These are phyloP conservation scores for Lolium perenne DNA, from an alignment of 176 grass and related monocot genomes.

Conservation along the genomic window DNA sequence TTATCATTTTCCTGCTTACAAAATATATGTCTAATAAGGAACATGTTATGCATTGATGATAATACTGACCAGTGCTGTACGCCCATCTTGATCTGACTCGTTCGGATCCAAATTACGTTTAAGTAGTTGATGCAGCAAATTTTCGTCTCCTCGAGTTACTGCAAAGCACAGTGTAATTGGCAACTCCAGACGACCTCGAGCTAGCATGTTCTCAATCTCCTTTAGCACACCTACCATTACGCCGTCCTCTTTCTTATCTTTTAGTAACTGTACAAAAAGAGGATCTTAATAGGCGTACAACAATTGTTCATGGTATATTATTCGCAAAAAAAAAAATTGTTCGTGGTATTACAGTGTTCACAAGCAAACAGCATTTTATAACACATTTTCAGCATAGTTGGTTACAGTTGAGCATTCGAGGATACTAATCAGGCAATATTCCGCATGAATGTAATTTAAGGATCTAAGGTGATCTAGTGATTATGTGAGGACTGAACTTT, in stretches of 20 bases:
- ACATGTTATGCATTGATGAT: not conserved
- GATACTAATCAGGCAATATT: not conserved
- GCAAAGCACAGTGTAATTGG: slow-evolving; percentile 89
- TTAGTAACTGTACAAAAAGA: slow-evolving; percentile 62
- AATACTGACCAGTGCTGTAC: slow-evolving; percentile 73
- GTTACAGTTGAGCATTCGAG: not conserved
- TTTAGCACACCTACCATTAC: slow-evolving; percentile 66
- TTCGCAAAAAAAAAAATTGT: not conserved
- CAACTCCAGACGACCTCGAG: slow-evolving; percentile 76
- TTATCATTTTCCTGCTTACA: slow-evolving; percentile 1
- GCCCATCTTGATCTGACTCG: slow-evolving; percentile 84
- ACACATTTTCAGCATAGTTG: not conserved
- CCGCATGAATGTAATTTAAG: slow-evolving; percentile 6
- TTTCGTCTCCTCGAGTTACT: slow-evolving; percentile 70
- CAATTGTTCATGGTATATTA: not conserved
- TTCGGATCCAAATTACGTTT: slow-evolving; percentile 76
- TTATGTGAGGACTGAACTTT: not conserved
- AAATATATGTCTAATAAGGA: slow-evolving; percentile 14
- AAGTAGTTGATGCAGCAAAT: slow-evolving; percentile 84
- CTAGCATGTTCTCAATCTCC: slow-evolving; percentile 93
- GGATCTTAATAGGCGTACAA: slow-evolving; percentile 11
- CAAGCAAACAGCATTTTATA: slow-evolving; percentile 4
- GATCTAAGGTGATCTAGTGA: not conserved
- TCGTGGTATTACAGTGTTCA: not conserved
- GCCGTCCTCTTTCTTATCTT: slow-evolving; percentile 60